A percentile compares a stretch with the other conserved stretches of the same genome.
phyloP scores from a whole-genome alignment of 805 yeast genomes.

The Kuraishia molischiana region DNA sequence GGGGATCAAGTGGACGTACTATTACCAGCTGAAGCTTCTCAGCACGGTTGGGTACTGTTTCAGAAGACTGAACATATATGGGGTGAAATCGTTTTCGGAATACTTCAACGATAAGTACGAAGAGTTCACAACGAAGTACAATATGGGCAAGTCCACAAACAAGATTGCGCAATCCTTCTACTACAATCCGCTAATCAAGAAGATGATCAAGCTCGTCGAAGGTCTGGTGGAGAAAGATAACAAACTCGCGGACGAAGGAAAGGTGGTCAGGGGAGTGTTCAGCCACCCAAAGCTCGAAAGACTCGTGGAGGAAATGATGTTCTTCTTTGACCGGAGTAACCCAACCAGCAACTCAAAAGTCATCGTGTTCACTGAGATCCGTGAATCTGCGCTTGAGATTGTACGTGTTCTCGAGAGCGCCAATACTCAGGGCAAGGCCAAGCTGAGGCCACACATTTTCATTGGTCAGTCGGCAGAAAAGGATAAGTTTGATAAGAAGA shows the following conservation, averaged over 20 bases:
- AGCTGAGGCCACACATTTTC: conserved; percentile 67
- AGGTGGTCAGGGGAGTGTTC: conserved; percentile 18
- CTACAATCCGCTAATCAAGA: conserved; percentile 35
- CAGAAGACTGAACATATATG: conserved; percentile 68
- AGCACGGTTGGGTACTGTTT: conserved; percentile 66
- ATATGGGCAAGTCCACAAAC: conserved; percentile 49
- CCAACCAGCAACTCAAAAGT: conserved; percentile 51
- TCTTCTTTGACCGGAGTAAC: conserved; percentile 34
- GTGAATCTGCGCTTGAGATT: conserved; percentile 88
- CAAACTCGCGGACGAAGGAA: conserved; percentile 8
- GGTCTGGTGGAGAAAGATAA: conserved; percentile 22
- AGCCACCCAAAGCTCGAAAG: conserved; percentile 71
- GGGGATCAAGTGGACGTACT: conserved; percentile 68
- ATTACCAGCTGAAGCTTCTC: conserved; percentile 49
- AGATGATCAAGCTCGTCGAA: conserved; percentile 35
- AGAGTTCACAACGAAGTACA: conserved; percentile 50
- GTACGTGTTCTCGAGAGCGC: conserved; percentile 50
- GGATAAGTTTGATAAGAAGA: conserved; percentile 54
- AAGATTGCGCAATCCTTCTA: conserved; percentile 55
- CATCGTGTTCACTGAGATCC: conserved; percentile 78
- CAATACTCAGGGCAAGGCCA: conserved; percentile 16
- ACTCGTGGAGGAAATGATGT: conserved; percentile 43
- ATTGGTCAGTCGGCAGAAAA: conserved; percentile 85
- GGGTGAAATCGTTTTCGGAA: conserved; percentile 64
- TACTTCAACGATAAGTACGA: conserved; percentile 51